Base-by-base conservation (phyloP, 352 stramenopile genomes). In the Thalassiosira gravida region DNA sequence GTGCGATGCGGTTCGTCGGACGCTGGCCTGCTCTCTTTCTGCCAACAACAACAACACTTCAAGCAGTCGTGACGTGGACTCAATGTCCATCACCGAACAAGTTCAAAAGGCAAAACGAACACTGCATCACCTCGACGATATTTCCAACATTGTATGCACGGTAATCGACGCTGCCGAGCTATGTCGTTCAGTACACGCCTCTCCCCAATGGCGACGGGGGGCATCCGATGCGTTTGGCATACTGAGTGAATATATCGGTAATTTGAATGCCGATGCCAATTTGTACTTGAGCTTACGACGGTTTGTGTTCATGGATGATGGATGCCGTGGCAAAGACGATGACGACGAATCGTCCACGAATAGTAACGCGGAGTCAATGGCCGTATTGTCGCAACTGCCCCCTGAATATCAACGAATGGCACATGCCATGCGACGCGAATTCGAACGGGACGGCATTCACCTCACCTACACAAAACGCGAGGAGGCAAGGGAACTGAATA, bases 121-220 rank as follows among this genome's bases (percentile, higher is more conserved):
- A 5, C 64, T 95, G 24, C 86, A 88, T 46, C 52, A 73, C 29
- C 80, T 98, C 57, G 96, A 98, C 80, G 89, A 96, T 62, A 97
- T 98, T 39, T 98, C 94, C 46, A 97, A 98, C 73, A 86, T 87
- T 32, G 95, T 98, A 69, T 98, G 96, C 86, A 96, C 92, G 25
- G 95, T 98, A 46, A 97, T 98, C 71, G 96, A 98, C 82, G 94
- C 95, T 1, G 95, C 96, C 3, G 96, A 98, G 82, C 79, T 98
- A 6, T 98, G 95, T 75, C 95, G 96, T 35, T 97, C 95, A 32
- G 95, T 97, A 7, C 96, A 98, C 62, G 46, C 64, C 8, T 57
- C 7, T 67, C 92, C 88, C 24, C 68, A 89, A 55, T 98, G 95
- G 86, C 90, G 96, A 16, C 69, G 91, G 14, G 91, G 89, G 1